Conservation (phyloP, 2,329 filamentous ascomycete genomes). For the Penicillium brevicompactum region DNA sequence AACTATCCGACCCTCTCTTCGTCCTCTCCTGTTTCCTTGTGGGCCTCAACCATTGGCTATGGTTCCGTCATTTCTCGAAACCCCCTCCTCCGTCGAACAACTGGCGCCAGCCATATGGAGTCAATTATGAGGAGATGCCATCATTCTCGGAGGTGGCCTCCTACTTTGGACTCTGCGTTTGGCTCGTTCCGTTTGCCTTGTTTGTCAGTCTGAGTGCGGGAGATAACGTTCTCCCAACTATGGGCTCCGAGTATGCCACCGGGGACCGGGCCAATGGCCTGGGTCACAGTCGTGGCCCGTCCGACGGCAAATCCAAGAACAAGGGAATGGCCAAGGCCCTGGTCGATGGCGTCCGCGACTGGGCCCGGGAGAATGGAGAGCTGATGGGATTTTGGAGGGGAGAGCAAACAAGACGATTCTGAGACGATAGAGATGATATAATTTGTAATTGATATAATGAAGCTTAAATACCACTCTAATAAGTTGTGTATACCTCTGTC, state of each 20-base stretch:
- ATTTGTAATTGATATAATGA: conserved; percentile 7
- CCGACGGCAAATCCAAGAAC: conserved; percentile 49
- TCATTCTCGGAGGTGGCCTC: conserved; percentile 92
- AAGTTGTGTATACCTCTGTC: too few species aligned
- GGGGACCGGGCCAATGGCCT: conserved; percentile 45
- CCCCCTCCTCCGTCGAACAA: conserved; percentile 45
- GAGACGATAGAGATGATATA: conserved; percentile 5
- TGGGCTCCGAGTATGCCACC: conserved; percentile 74
- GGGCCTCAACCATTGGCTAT: conserved; percentile 86
- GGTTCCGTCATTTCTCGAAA: conserved; percentile 92
- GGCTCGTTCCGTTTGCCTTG: conserved; percentile 91
- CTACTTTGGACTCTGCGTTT: conserved; percentile 94
- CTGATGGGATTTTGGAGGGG: conserved; percentile 65
- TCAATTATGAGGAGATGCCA: conserved; percentile 59
- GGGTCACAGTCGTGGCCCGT: conserved; percentile 26
- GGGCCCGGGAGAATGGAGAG: conserved; percentile 64
- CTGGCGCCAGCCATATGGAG: conserved; percentile 42
- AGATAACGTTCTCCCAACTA: conserved; percentile 91
- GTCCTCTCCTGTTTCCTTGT: conserved; percentile 82
- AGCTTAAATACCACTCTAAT: too few species aligned
- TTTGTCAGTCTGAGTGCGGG: conserved; percentile 93
- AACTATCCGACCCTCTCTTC: conserved; percentile 84
- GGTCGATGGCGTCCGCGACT: conserved; percentile 61
- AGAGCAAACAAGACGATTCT: conserved; percentile 55
- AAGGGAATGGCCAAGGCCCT: conserved; percentile 66